These are phyloP conservation scores for Jackrogersella minutella DNA, from an alignment of 495 filamentous ascomycete species.

Conservation along the genomic window DNA sequence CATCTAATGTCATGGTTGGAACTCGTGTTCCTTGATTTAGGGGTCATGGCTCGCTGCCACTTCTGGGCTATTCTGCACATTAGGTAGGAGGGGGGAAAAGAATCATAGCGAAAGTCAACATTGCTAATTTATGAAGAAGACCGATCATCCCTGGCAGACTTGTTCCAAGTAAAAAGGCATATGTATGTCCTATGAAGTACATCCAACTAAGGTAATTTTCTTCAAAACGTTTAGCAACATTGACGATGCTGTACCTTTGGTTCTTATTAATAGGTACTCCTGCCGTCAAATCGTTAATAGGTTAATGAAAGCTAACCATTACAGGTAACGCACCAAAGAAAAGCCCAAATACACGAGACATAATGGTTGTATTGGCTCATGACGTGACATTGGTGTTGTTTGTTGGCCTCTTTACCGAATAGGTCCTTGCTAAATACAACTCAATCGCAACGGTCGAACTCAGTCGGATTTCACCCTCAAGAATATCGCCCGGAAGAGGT, in stretches of 20 bases:
- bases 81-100: too few relatives aligned
- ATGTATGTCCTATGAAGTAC: background rate
- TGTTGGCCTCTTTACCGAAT: conserved; percentile 23
- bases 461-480: background rate
- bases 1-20: conserved; percentile 10
- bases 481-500: conserved; percentile 1
- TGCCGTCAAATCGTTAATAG: background rate
- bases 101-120: background rate
- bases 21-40: conserved; percentile 6
- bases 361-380: conserved; percentile 6
- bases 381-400: conserved; percentile 20
- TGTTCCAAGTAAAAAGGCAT: background rate
- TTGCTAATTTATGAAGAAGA: background rate
- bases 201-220: background rate
- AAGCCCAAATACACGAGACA: conserved; percentile 1
- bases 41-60: background rate
- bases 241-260: too few relatives aligned
- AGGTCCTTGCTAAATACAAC: background rate
- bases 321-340: too few relatives aligned
- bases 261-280: too few relatives aligned
- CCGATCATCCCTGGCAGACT: background rate
- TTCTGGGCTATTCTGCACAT: background rate
- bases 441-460: conserved; percentile 22
- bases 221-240: background rate
- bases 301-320: too few relatives aligned